phyloP scores from a whole-genome alignment of 139 green algal species.

The Zygnema circumcarinatum region DNA sequence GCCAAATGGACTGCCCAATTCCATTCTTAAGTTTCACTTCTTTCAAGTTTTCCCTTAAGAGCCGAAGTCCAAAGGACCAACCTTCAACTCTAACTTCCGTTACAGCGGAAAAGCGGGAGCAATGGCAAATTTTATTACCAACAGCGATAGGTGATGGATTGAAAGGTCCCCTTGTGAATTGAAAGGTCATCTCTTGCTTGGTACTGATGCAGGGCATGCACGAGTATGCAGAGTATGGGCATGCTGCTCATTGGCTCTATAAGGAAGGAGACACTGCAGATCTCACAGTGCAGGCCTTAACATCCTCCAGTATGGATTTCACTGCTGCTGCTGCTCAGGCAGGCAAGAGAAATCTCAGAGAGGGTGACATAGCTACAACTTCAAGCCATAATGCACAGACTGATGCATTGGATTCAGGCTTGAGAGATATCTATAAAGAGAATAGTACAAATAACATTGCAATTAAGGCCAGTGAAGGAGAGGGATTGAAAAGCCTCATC shows the following conservation, averaged over 20 bases:
- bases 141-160: no score
- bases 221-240: conserved; percentile 89
- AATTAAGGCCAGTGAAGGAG: not conserved
- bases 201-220: conserved; percentile 80
- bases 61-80: no score
- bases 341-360: not conserved
- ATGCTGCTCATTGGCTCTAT: conserved; percentile 94
- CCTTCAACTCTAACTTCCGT: no score
- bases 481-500: not conserved
- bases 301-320: not conserved
- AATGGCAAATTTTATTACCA: no score
- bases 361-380: not conserved
- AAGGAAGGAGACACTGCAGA: conserved; percentile 80
- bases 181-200: not conserved
- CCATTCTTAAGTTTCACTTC: conserved; percentile 27
- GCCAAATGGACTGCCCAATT: conserved; percentile 12
- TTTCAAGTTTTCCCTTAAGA: no score
- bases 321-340: not conserved
- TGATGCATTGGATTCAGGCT: not conserved
- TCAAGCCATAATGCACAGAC: no score
- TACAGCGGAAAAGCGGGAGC: no score
- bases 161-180: no score
- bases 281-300: conserved; percentile 3
- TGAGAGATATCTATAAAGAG: not conserved
- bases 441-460: not conserved